These are phyloP conservation scores for Monosporascus sp. DNA, from an alignment of 2,329 filamentous ascomycete species.

Conservation along the genomic window DNA sequence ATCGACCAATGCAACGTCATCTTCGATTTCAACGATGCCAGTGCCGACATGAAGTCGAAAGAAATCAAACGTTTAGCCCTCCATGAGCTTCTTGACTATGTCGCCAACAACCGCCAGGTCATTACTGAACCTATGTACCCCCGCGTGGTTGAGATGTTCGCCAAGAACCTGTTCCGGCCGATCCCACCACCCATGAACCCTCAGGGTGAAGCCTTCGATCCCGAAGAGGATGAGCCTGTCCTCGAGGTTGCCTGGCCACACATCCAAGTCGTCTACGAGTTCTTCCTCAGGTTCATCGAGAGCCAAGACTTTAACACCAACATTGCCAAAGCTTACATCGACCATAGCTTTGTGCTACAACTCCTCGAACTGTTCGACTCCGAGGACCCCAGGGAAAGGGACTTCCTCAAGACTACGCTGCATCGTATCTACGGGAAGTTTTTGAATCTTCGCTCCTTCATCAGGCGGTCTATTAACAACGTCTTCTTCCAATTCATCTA, in stretches of 20 bases:
- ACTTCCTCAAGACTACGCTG: conserved; percentile 96
- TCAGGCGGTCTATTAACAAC: conserved; percentile 97
- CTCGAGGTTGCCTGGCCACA: conserved; percentile 98
- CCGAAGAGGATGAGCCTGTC: conserved; percentile 96
- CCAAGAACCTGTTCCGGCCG: conserved; percentile 95
- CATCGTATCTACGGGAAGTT: conserved; percentile 99
- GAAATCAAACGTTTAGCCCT: conserved; percentile 97
- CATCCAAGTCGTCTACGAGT: conserved; percentile 99
- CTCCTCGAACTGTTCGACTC: conserved; percentile 98
- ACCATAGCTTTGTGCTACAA: conserved; percentile 95
- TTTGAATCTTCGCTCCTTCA: conserved; percentile 93
- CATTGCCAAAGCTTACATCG: conserved; percentile 97
- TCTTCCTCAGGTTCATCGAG: conserved; percentile 97
- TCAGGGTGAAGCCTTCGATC: conserved; percentile 96
- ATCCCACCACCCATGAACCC: conserved; percentile 97
- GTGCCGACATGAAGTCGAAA: conserved; percentile 98
- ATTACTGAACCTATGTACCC: conserved; percentile 99
- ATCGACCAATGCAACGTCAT: conserved; percentile 99
- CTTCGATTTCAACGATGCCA: conserved; percentile 98
- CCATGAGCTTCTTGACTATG: conserved; percentile 94
- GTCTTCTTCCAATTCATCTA: conserved; percentile 99
- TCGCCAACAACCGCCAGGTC: conserved; percentile 96
- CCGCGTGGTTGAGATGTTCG: conserved; percentile 97
- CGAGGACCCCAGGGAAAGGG: conserved; percentile 90
- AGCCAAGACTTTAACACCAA: conserved; percentile 99